A percentile compares a stretch with the other conserved stretches of the same genome.
phyloP scores from a whole-genome alignment of 163 green algal species.

The Chloromonas sp. region DNA sequence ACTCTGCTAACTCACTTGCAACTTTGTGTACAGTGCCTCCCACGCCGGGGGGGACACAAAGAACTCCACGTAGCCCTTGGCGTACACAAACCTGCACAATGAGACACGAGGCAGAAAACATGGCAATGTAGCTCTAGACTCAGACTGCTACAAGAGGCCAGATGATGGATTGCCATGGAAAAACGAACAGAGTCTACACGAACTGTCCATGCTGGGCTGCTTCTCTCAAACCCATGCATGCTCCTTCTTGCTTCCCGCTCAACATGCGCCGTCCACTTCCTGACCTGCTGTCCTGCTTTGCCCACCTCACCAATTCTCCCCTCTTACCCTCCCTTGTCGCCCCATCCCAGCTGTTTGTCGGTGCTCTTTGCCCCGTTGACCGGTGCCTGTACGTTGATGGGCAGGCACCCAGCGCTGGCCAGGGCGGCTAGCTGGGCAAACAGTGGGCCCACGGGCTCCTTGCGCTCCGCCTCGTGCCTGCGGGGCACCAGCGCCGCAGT shows the following conservation, averaged over 20 bases:
- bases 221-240: too few species aligned
- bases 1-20: slow-evolving; percentile 10
- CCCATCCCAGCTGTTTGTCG: slow-evolving; percentile 60
- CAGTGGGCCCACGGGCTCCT: background rate
- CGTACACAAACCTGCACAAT: slow-evolving; percentile 70
- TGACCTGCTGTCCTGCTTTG: background rate
- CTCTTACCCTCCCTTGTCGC: slow-evolving; percentile 48
- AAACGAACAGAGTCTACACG: too few species aligned
- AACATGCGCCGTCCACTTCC: background rate
- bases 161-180: too few species aligned
- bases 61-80: slow-evolving; percentile 86
- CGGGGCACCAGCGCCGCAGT: background rate
- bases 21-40: slow-evolving; percentile 39
- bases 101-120: background rate
- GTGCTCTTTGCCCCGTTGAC: slow-evolving; percentile 59
- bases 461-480: slow-evolving; percentile 8
- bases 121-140: too few species aligned
- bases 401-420: slow-evolving; percentile 34
- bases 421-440: background rate
- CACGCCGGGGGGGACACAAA: slow-evolving; percentile 64
- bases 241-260: too few species aligned
- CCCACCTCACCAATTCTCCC: background rate
- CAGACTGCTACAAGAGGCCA: too few species aligned
- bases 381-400: slow-evolving; percentile 75
- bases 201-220: too few species aligned